Evolutionary conservation across 192 early-diverging fungal genomes (phyloP).

Genomic region (Coemansia sp.): DNA sequence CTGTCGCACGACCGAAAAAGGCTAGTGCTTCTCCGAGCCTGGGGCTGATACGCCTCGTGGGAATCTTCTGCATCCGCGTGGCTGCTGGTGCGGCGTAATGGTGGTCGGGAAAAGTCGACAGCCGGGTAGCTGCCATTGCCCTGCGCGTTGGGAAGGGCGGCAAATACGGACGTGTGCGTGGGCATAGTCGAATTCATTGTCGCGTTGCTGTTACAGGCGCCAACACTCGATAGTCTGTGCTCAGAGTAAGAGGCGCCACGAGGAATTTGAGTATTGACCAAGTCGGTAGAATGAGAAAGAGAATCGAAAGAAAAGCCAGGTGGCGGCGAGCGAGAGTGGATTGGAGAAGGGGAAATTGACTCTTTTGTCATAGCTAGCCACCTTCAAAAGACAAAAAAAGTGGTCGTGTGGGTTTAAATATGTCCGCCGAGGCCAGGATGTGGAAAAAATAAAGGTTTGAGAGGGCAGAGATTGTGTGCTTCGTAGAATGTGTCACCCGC

Average conservation of each 20-base stretch:
- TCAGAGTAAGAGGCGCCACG: neutral
- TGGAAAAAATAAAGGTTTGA: neutral
- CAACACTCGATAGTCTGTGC: neutral
- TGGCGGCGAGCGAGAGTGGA: neutral
- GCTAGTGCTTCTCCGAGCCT: constrained; percentile 2
- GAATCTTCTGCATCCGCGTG: constrained; percentile 13
- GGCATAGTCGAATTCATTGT: constrained; percentile 7
- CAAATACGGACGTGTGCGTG: neutral
- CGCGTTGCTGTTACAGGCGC: neutral
- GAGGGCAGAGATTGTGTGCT: neutral
- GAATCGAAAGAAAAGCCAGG: neutral
- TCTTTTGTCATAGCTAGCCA: constrained; percentile 12
- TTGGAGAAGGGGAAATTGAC: constrained; percentile 6
- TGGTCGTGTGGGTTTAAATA: constrained; percentile 6
- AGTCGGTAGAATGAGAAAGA: neutral
- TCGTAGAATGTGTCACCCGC: neutral
- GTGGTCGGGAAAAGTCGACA: neutral
- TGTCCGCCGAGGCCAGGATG: neutral
- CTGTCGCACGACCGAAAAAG: neutral
- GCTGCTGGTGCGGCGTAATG: neutral
- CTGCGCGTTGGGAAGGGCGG: neutral
- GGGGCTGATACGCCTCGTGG: constrained; percentile 5
- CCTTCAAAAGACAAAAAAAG: neutral
- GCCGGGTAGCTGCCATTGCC: neutral
- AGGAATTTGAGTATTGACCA: neutral